These are phyloP conservation scores for Clonostachys chloroleuca DNA, from an alignment of 2,329 filamentous ascomycete genomes.

Conservation along the genomic window DNA sequence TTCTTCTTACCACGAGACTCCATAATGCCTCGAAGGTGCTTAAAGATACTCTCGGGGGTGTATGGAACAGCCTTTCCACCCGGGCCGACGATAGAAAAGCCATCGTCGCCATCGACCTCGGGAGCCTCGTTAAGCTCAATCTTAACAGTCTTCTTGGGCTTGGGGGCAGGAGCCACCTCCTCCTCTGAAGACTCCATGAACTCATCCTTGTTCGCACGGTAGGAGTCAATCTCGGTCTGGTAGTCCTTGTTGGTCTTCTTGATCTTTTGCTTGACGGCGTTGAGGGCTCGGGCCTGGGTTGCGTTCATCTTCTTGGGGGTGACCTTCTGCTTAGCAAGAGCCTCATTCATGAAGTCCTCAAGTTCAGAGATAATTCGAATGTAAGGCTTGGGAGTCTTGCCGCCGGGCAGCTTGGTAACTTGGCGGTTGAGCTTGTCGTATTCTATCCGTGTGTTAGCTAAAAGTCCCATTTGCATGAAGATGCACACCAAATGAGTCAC, in stretches of 20 bases:
- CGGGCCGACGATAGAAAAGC: slow-evolving; percentile 84
- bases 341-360: slow-evolving; percentile 91
- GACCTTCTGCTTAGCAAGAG: slow-evolving; percentile 92
- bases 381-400: slow-evolving; percentile 83
- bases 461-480: background rate
- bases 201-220: slow-evolving; percentile 76
- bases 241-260: slow-evolving; percentile 99
- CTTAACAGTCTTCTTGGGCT: slow-evolving; percentile 28
- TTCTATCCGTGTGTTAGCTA: slow-evolving; percentile 46
- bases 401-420: slow-evolving; percentile 71
- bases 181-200: slow-evolving; percentile 86
- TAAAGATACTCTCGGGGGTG: slow-evolving; percentile 96
- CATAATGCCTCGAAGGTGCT: slow-evolving; percentile 88
- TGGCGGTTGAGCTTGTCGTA: slow-evolving; percentile 93
- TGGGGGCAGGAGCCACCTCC: slow-evolving; percentile 49
- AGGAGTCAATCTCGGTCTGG: slow-evolving; percentile 80
- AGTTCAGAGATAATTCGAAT: slow-evolving; percentile 90
- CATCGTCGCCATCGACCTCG: slow-evolving; percentile 70
- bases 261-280: slow-evolving; percentile 96
- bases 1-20: slow-evolving; percentile 99
- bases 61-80: slow-evolving; percentile 87
- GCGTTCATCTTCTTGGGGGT: slow-evolving; percentile 98
- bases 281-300: slow-evolving; percentile 87
- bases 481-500: too few relatives aligned
- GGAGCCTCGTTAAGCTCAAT: slow-evolving; percentile 34